Evolutionary conservation across 331 rosid species (phyloP), one percentile per base, ranked within the genome.

Genomic region (Acacia pycnantha): DNA sequence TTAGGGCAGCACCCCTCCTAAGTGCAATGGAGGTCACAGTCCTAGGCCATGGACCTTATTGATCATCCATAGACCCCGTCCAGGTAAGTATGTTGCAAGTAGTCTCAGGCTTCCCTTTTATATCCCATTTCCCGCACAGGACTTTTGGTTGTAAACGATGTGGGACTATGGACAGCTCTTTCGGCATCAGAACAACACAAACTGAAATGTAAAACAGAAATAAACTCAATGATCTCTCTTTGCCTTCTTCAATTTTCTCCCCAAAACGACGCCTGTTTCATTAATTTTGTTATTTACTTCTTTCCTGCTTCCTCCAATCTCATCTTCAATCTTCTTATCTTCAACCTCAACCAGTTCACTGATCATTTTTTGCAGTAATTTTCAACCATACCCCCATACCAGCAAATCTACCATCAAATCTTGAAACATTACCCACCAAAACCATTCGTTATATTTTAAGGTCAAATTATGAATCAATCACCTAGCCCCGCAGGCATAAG

Each of bases 341-440:
- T 37, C 41, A 4, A 90, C 90, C 67, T 93, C 98, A 4, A 93
- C 94, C 47, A 90, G 94, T 66, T 88, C 88, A 84, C 92, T 94
- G 21, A 89, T 83, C n/a, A n/a, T n/a, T n/a, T n/a, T n/a, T n/a
- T n/a, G n/a, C n/a, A n/a, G n/a, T n/a, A n/a, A n/a, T n/a, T n/a
- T n/a, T n/a, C n/a, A n/a, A n/a, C n/a, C n/a, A n/a, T n/a, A n/a
- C n/a, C n/a, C 8, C 41, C 41, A 6, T 37, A 27, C 90, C 98
- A 6, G 90, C 89, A 79, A 95, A 85, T 76, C 94, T 58, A 0
- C 92, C 91, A 84, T 95, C 97, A 21, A 93, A 75, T 40, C 90
- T 94, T 46, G 92, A 74, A 24, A 81, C 86, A 24, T 88, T 80
- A 0, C 78, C 88, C 0, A 12, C 88, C 14, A 29, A 50, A 7